A percentile compares a stretch with the other conserved stretches of the same genome.
These are phyloP conservation scores for Pyrus betulifolia DNA, from an alignment of 306 rosid genomes.

Conservation along the genomic window DNA sequence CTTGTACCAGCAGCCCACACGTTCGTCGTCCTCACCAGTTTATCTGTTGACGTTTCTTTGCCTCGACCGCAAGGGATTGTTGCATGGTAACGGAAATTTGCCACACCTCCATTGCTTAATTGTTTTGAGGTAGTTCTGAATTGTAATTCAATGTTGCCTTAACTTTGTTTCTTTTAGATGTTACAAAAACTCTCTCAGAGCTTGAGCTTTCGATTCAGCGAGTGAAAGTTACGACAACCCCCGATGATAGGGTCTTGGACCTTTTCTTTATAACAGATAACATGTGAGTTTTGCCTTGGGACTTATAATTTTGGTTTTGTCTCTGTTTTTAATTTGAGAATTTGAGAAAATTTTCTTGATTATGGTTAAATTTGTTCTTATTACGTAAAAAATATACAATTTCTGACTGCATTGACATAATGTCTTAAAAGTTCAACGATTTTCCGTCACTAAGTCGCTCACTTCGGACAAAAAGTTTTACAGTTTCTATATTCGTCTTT, in stretches of 20 bases:
- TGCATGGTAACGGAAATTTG: constrained; percentile 39
- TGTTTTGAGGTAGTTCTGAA: background rate
- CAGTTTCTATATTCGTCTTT: background rate
- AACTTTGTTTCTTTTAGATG: constrained; percentile 34
- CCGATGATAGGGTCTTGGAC: constrained; percentile 71
- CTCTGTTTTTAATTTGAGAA: background rate
- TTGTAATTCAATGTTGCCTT: background rate
- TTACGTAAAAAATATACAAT: background rate
- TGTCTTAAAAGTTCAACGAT: background rate
- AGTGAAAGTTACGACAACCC: constrained; percentile 76
- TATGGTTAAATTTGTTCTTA: background rate
- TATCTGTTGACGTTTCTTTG: constrained; percentile 56
- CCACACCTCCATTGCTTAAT: background rate
- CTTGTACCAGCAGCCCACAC: constrained; percentile 27
- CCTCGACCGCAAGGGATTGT: constrained; percentile 57
- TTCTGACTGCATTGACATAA: background rate
- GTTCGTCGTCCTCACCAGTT: constrained; percentile 30
- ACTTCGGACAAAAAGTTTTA: background rate
- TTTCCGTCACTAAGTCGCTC: background rate
- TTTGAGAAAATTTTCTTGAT: background rate
- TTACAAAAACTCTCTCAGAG: constrained; percentile 49
- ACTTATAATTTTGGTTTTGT: background rate
- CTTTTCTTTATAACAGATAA: constrained; percentile 75
- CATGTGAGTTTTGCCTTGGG: constrained; percentile 34
- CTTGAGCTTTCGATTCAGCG: constrained; percentile 67